Base-by-base conservation (phyloP, 2,329 filamentous ascomycete genomes). In the Aurifilum marmelostoma region DNA sequence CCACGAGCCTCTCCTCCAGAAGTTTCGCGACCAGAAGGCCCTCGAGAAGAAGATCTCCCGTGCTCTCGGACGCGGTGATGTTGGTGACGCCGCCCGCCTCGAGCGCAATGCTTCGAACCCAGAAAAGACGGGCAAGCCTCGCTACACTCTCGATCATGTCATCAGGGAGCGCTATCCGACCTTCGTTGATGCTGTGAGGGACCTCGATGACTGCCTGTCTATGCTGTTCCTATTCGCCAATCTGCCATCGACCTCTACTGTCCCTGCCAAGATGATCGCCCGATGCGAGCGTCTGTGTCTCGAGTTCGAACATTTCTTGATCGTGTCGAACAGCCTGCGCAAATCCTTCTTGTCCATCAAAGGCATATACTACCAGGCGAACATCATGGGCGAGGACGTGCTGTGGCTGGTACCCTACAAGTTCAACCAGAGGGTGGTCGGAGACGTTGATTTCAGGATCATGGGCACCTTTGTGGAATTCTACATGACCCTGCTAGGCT, bases 381-480 rank as follows among this genome's bases (percentile, higher is more conserved):
- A 91, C 65, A 97, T 99, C 71, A 93, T 97, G 80, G 96, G 96
- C 63, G 94, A 99, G 82, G 95, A 98, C 76, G 92, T 99, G 63
- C 85, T 98, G 73, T 99, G 96, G 96, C 86, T 99, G 52, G 95
- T 97, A 14, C 96, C 96, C 0, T 99, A 99, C 84, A 93, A 93
- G 80, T 99, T 99, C 82, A 97, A 98, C 77, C 96, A 99, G 84
- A 87, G 92, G 74, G 91, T 97, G 18, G 92, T 96, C 54, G 93
- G 92, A 69, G 96, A 99, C 80, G 92, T 99, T 73, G 96, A 99
- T 80, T 99, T 97, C 83, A 88, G 96, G 76, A 99, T 99, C 81
- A 99, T 99, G 96, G 95, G 93, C 70, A 99, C 96, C 5, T 99
- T 99, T 78, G 90, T 99, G 73, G 95, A 99, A 80, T 99, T 99